These are phyloP conservation scores for Leccinum pallidistipes DNA, from an alignment of 1,284 basidiomycete species.

Conservation along the genomic window DNA sequence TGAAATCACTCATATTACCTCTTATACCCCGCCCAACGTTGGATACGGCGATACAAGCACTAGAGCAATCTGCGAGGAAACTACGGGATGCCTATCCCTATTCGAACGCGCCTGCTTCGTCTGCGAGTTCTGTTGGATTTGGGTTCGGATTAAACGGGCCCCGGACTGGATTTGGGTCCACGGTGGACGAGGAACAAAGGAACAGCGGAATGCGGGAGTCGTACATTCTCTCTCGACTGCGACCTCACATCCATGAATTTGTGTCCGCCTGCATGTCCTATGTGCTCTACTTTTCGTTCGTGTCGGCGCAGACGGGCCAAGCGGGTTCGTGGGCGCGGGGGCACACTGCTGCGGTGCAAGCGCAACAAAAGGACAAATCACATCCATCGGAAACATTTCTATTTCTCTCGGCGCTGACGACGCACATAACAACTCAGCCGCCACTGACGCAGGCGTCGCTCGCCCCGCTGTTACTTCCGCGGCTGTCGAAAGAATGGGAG, in stretches of 20 bases:
- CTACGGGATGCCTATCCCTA: slow-evolving; percentile 80
- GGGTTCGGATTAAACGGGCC: slow-evolving; percentile 40
- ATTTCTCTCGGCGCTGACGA: slow-evolving; percentile 66
- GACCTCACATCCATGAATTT: slow-evolving; percentile 72
- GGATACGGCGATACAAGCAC: slow-evolving; percentile 67
- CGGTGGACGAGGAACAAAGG: slow-evolving; percentile 30
- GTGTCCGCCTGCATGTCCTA: slow-evolving; percentile 73
- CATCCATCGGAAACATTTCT: slow-evolving; percentile 72
- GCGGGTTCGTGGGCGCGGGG: slow-evolving; percentile 36
- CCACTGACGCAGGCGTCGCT: slow-evolving; percentile 60
- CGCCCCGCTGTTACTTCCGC: slow-evolving; percentile 54
- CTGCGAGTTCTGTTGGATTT: slow-evolving; percentile 48
- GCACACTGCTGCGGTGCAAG: slow-evolving; percentile 44
- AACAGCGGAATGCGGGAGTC: slow-evolving; percentile 65
- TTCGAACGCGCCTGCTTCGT: slow-evolving; percentile 49
- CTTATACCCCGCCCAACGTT: slow-evolving; percentile 78
- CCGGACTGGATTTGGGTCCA: slow-evolving; percentile 25
- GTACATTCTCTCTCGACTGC: slow-evolving; percentile 72
- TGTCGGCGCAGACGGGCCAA: slow-evolving; percentile 33
- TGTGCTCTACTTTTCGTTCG: slow-evolving; percentile 77
- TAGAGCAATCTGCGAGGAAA: slow-evolving; percentile 66
- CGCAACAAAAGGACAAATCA: slow-evolving; percentile 57
- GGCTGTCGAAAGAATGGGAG: slow-evolving; percentile 69
- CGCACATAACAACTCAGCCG: slow-evolving; percentile 66
- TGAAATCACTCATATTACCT: slow-evolving; percentile 67